These are phyloP conservation scores for Chenopodium quinoa DNA, from an alignment of 148 eudicot genomes.

Conservation along the genomic window DNA sequence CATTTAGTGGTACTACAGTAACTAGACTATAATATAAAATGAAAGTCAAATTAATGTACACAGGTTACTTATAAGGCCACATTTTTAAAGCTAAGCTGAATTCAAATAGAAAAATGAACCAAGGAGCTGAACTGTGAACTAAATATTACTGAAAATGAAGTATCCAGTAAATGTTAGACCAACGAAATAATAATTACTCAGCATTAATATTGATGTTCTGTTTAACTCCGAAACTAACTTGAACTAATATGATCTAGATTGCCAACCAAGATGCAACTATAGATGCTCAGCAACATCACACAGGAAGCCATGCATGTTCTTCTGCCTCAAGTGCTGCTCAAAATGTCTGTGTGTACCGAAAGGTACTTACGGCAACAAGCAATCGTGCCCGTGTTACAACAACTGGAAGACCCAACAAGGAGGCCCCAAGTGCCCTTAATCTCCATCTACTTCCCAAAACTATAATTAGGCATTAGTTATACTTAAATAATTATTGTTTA, in stretches of 20 bases:
- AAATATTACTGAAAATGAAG: too few species aligned
- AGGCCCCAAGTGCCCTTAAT: conserved; percentile 13
- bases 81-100: too few species aligned
- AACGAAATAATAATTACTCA: too few species aligned
- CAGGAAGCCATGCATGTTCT: conserved; percentile 16
- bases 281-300: conserved; percentile 10
- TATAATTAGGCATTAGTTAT: not conserved
- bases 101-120: too few species aligned
- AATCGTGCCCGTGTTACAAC: conserved; percentile 5
- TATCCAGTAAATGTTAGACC: too few species aligned
- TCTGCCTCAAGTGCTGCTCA: conserved; percentile 2
- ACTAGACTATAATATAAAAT: too few species aligned
- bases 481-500: not conserved
- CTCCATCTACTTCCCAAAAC: not conserved
- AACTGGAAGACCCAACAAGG: conserved; percentile 11
- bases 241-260: not conserved
- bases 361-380: conserved; percentile 7
- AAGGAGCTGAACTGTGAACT: too few species aligned
- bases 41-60: too few species aligned
- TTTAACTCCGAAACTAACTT: not conserved
- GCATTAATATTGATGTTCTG: too few species aligned
- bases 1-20: too few species aligned
- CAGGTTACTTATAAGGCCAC: too few species aligned
- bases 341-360: conserved; percentile 4
- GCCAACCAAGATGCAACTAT: not conserved